Base-by-base conservation (phyloP, 345 rosid species). In the Raphanus raphanistrum region DNA sequence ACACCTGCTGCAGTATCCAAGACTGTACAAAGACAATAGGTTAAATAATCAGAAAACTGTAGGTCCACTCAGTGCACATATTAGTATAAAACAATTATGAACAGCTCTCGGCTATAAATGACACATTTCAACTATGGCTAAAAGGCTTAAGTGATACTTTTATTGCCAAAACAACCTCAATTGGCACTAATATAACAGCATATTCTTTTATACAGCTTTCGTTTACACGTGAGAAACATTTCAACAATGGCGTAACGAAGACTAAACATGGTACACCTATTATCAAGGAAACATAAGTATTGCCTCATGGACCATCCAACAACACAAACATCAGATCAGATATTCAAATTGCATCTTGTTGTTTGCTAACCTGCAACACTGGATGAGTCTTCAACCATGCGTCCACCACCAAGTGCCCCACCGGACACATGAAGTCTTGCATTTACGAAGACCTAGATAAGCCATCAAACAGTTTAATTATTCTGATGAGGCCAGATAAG, bases 1-100 rank as follows among this genome's bases (percentile, higher is more conserved):
- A 92, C 96, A 69, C 98, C 98, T n/a, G 98, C 98, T 74, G 98
- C 98, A 66, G 98, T 92, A 85, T 92, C 98, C 91, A 92, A 82
- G 31, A 92, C 98, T 92, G 81, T 55, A 88, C 70, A 81, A 52
- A 68, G 76, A 81, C 41, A 76, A 77, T 13, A 73, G 59, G 62
- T 28, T 29, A 68, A 63, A 72, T 58, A 65, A 43, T 73, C 58
- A 75, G 68, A 75, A 10, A 59, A 59, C 15, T 12, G 28, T 63
- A 54, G 29, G 54, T 63, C 38, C 33, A 61, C 5, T 50, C 29
- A 4, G 36, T 61, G 38, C 69, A 68, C 29, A 66, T 32, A 41
- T 48, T 60, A 6, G 32, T 33, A 17, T 11, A 66, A 45, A 66
- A 11, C 32, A 13, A 48, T 27, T 62, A 61, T 60, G 16, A 11